Percentiles rank a stretch among this genome's conserved stretches.
Evolutionary conservation across 2,329 filamentous ascomycete genomes (phyloP).

Genomic region (Cercospora beticola): DNA sequence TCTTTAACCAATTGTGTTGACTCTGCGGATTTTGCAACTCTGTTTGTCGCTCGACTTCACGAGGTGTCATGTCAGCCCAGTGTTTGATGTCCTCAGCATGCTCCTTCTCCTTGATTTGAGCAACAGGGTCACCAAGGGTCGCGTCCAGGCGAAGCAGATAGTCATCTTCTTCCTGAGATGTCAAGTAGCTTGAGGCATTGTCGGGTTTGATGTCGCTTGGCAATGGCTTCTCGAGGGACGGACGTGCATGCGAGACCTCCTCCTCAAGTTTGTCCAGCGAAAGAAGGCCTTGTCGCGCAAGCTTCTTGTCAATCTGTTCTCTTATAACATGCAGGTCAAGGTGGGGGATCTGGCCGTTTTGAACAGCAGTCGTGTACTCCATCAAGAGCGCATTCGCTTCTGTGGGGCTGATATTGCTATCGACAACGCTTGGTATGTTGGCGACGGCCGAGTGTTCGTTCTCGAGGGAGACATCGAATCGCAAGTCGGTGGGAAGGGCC

Average conservation of each 20-base stretch:
- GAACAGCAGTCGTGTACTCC: constrained; percentile 40
- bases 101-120: constrained; percentile 35
- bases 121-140: constrained; percentile 50
- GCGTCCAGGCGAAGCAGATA: constrained; percentile 67
- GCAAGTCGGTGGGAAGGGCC: constrained; percentile 28
- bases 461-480: constrained; percentile 66
- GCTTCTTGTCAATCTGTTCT: constrained; percentile 33
- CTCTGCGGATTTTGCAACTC: constrained; percentile 79
- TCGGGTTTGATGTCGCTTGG: constrained; percentile 49
- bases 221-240: constrained; percentile 25
- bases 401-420: constrained; percentile 39
- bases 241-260: constrained; percentile 42
- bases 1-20: constrained; percentile 85
- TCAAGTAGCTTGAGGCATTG: constrained; percentile 65
- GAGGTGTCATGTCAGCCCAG: constrained; percentile 43
- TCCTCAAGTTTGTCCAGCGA: constrained; percentile 42
- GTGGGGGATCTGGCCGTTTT: constrained; percentile 34
- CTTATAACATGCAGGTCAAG: constrained; percentile 36
- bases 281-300: constrained; percentile 33
- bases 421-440: constrained; percentile 50
- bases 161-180: constrained; percentile 69
- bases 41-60: constrained; percentile 48
- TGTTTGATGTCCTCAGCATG: constrained; percentile 30
- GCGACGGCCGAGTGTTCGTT: constrained; percentile 69
- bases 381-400: constrained; percentile 33